Evolutionary conservation across 805 yeast genomes (phyloP).

Genomic region (Kuraishia cidri): DNA sequence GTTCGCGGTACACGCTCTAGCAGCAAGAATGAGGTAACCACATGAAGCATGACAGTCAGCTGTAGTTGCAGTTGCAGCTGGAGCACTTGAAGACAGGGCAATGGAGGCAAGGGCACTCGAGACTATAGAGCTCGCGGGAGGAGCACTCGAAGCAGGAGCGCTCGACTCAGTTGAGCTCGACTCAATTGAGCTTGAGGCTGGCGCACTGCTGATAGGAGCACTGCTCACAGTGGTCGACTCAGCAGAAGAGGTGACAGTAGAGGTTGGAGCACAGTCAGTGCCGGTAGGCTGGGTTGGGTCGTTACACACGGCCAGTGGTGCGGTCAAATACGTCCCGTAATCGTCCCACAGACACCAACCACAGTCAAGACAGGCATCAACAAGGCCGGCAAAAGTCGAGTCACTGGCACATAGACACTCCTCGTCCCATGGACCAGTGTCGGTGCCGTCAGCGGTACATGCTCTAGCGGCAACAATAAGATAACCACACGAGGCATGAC

Average conservation of each 20-base stretch:
- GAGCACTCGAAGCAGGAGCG: no score
- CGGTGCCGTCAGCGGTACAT: conserved; percentile 12
- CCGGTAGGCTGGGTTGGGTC: conserved; percentile 26
- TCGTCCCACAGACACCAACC: conserved; percentile 30
- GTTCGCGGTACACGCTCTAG: conserved; percentile 19
- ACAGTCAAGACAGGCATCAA: conserved; percentile 25
- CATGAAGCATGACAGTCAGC: conserved; percentile 23
- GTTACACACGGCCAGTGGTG: conserved; percentile 21
- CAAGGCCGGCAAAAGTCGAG: conserved; percentile 15
- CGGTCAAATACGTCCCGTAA: conserved; percentile 20
- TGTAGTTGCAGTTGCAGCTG: conserved; percentile 9
- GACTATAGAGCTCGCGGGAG: no score
- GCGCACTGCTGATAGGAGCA: no score
- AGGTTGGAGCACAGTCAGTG: conserved; percentile 13
- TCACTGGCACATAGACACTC: conserved; percentile 22
- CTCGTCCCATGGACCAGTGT: conserved; percentile 19
- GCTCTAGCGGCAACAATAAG: conserved; percentile 19
- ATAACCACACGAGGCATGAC: conserved; percentile 26
- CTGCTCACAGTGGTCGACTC: conserved; percentile 5
- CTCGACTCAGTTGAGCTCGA: no score
- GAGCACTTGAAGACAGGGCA: no score
- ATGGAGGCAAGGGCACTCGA: no score
- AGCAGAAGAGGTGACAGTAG: conserved; percentile 9
- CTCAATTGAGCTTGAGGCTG: no score
- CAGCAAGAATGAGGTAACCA: conserved; percentile 21